Base-by-base conservation (phyloP, 2,329 filamentous ascomycete species). In the Herpotrichia juniperi region DNA sequence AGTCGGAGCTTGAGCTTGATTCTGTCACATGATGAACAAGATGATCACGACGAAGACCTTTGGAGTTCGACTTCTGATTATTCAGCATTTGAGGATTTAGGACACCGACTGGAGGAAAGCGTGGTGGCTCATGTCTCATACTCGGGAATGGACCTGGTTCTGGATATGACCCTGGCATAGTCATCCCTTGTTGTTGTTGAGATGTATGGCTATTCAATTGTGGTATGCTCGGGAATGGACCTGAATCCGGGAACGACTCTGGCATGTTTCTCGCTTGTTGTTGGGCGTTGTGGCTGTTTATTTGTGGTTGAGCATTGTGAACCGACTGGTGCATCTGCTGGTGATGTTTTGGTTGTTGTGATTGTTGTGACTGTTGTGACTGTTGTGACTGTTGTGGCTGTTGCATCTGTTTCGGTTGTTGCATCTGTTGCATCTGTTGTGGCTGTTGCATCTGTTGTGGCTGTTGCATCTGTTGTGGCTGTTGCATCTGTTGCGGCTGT, bases 91-190 rank as follows among this genome's bases (percentile, higher is more conserved):
- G 46, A 42, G 56, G 40, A 17, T 54, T 44, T 24, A 57, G 17
- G 0, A 55, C 37, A 7, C 63, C 53, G 10, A 58, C 43, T 3
- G 37, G 21, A 8, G 49, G 49, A 16, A 40, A 37, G 14, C 26
- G 35, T 11, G 26, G 35, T 22, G 10, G 51, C 26, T 28, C 52
- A 4, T 43, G 48, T 28, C 54, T 56, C 47, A 56, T 50, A n/a
- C 50, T 50, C 37, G 49, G 21, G 42, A 17, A 22, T 12, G 12
- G 40, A 16, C 17, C 24, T 6, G 50, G 12, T 16, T 48, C 55
- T 25, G 61, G 58, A n/a, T 56, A 64, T 5, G 50, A 19, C 17
- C 58, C 60, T 30, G 65, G 57, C 57, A 64, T 65, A 9, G 32
- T 19, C 31, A 32, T 47, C 10, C n/a, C 19, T 35, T 56, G 48